phyloP scores from a whole-genome alignment of 2,329 filamentous ascomycete species.

The Cercospora berteroae region DNA sequence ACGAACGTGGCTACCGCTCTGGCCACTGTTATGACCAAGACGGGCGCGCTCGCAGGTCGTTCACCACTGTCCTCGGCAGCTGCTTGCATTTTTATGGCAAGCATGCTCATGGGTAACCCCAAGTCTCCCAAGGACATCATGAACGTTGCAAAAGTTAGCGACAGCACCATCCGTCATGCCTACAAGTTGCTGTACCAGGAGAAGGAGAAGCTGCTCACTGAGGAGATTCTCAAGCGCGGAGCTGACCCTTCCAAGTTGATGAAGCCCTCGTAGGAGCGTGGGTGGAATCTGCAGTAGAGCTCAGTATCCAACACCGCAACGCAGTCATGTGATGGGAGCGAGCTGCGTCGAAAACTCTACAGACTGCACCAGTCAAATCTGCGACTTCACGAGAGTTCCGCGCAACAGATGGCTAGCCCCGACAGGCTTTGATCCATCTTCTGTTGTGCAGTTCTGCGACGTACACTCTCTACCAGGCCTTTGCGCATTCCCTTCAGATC shows the following conservation, averaged over 20 bases:
- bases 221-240: slow-evolving; percentile 71
- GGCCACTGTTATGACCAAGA: slow-evolving; percentile 71
- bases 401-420: slow-evolving; percentile 15
- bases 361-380: background rate
- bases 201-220: slow-evolving; percentile 70
- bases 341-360: background rate
- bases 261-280: slow-evolving; percentile 31
- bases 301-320: background rate
- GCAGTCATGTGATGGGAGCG: background rate
- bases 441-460: background rate
- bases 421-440: slow-evolving; percentile 9
- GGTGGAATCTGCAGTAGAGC: background rate
- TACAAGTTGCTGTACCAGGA: slow-evolving; percentile 84
- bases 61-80: slow-evolving; percentile 92
- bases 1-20: slow-evolving; percentile 77
- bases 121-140: slow-evolving; percentile 86
- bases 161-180: slow-evolving; percentile 92
- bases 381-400: background rate
- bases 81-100: slow-evolving; percentile 95
- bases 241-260: slow-evolving; percentile 72
- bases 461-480: background rate
- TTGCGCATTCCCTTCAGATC: background rate
- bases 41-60: slow-evolving; percentile 82
- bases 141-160: slow-evolving; percentile 80
- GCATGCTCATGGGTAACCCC: slow-evolving; percentile 75